Evolutionary conservation across 1,284 basidiomycete genomes (phyloP).

Genomic region (Inonotus hispidus): DNA sequence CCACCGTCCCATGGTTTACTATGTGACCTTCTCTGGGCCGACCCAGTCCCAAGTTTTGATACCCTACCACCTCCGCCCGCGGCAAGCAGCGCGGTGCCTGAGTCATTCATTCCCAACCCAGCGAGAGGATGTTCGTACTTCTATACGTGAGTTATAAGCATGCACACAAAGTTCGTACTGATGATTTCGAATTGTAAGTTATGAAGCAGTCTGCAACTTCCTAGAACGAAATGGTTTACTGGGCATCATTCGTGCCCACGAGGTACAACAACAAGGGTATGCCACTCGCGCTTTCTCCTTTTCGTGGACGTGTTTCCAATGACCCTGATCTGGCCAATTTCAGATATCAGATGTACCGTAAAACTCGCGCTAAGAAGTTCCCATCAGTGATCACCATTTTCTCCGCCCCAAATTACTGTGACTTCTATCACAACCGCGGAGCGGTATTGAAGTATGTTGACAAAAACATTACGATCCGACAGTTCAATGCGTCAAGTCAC

Average conservation of each 20-base stretch:
- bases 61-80: conserved; percentile 47
- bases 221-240: conserved; percentile 89
- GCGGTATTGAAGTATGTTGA: conserved; percentile 98
- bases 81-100: conserved; percentile 31
- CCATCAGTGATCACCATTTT: conserved; percentile 96
- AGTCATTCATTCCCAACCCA: conserved; percentile 77
- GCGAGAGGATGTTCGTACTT: conserved; percentile 93
- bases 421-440: conserved; percentile 94
- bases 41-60: conserved; percentile 81
- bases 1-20: conserved; percentile 90
- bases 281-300: conserved; percentile 21
- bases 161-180: not conserved
- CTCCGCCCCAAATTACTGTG: conserved; percentile 95
- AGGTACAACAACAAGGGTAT: conserved; percentile 94
- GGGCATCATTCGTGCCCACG: conserved; percentile 94
- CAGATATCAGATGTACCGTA: conserved; percentile 91
- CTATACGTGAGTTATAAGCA: conserved; percentile 67
- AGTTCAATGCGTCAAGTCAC: conserved; percentile 93
- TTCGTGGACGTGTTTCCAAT: not conserved
- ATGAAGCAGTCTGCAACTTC: conserved; percentile 91
- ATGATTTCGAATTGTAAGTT: conserved; percentile 43
- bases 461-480: conserved; percentile 95
- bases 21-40: conserved; percentile 94
- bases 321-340: not conserved
- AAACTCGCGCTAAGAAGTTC: conserved; percentile 87